These are phyloP conservation scores for Aureobasidium sp. DNA, from an alignment of 2,329 filamentous ascomycete species.

Conservation along the genomic window DNA sequence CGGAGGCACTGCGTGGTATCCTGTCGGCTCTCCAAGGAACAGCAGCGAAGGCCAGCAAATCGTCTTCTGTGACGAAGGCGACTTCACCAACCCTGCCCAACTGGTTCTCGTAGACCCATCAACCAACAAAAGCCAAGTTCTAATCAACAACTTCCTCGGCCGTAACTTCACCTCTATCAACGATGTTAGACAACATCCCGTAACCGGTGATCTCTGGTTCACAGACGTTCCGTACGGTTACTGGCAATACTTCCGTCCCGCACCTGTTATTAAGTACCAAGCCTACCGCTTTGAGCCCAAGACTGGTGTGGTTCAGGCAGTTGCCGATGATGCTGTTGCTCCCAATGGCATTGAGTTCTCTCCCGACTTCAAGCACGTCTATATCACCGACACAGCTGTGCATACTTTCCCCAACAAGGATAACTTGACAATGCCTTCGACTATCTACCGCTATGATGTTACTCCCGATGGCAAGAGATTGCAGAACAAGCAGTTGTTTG, in stretches of 20 bases:
- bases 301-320: constrained; percentile 33
- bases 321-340: constrained; percentile 34
- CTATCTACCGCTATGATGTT: constrained; percentile 36
- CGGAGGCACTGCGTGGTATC: constrained; percentile 25
- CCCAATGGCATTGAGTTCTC: constrained; percentile 39
- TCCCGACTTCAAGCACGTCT: constrained; percentile 35
- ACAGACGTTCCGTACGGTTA: constrained; percentile 37
- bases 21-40: constrained; percentile 21
- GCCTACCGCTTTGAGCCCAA: constrained; percentile 35
- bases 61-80: constrained; percentile 26
- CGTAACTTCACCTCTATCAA: constrained; percentile 38
- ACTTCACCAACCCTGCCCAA: constrained; percentile 19
- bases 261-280: constrained; percentile 25
- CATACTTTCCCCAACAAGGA: not conserved
- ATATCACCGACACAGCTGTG: constrained; percentile 36
- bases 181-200: constrained; percentile 33
- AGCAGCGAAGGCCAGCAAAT: constrained; percentile 25
- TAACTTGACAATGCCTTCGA: constrained; percentile 32
- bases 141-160: constrained; percentile 41
- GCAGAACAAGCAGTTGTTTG: constrained; percentile 14
- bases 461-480: constrained; percentile 27
- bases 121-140: constrained; percentile 32
- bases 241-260: constrained; percentile 29
- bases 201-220: constrained; percentile 40
- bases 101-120: constrained; percentile 29